Evolutionary conservation across 1,139 yeast genomes (phyloP).

Genomic region (Entelexis sorbosivorans): DNA sequence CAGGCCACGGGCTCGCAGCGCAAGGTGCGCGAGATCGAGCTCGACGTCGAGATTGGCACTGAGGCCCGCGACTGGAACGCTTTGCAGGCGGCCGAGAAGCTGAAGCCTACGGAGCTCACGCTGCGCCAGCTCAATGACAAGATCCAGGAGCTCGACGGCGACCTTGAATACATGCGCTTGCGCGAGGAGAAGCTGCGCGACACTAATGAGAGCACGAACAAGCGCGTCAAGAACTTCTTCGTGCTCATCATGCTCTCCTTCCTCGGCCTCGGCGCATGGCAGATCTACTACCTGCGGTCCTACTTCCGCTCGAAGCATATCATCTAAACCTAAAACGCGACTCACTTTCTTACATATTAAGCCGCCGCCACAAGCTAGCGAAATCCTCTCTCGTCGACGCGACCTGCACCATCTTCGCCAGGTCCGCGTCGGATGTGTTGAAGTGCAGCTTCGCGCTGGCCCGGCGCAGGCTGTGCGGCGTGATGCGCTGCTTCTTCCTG

Average conservation of each 20-base stretch:
- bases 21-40: constrained; percentile 47
- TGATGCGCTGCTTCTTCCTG: constrained; percentile 10
- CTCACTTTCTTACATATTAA: not conserved
- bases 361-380: constrained; percentile 13
- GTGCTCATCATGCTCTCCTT: constrained; percentile 54
- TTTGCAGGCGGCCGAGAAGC: constrained; percentile 80
- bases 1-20: constrained; percentile 28
- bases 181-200: constrained; percentile 92
- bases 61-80: constrained; percentile 98
- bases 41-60: constrained; percentile 91
- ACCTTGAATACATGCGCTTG: constrained; percentile 66
- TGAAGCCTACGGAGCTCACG: constrained; percentile 86
- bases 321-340: constrained; percentile 36
- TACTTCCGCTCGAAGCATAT: constrained; percentile 92
- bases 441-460: constrained; percentile 28
- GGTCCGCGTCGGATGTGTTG: constrained; percentile 26
- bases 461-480: constrained; percentile 20
- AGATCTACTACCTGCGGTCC: constrained; percentile 77
- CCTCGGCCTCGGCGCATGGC: constrained; percentile 80
- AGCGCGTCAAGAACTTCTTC: constrained; percentile 72
- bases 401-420: constrained; percentile 28
- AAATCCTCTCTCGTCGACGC: constrained; percentile 21
- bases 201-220: constrained; percentile 88
- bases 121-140: constrained; percentile 72
- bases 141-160: constrained; percentile 66